Base-by-base conservation (phyloP, 2,329 filamentous ascomycete species). In the Colletotrichum sp. region DNA sequence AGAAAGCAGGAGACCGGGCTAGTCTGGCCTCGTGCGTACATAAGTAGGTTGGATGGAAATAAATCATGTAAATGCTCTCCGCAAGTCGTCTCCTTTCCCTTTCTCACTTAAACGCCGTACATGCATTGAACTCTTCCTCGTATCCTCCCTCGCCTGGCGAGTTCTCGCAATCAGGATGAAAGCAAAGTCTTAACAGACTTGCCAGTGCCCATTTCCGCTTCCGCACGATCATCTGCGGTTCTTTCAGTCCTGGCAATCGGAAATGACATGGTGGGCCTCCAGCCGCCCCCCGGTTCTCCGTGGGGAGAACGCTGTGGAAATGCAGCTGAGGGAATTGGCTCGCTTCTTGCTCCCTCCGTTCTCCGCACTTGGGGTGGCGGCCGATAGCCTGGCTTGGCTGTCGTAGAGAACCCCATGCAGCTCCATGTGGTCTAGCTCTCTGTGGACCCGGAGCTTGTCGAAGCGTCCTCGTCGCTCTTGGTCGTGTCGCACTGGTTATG, bases 41-140 rank as follows among this genome's bases (percentile, higher is more conserved):
- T 28, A 28, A 60, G 30, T 59, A 28, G 65, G 21, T 59, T 68
- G 59, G 34, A 30, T 68, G 32, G 24, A 36, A 64, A n/a, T 49
- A 68, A 34, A 69, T 73, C 44, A 68, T 63, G 70, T 72, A 52
- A 69, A 73, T 76, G 32, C 49, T 60, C 36, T 44, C 28, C 39
- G 16, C 34, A 59, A 44, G 49, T 60, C 59, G 59, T 49, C 57
- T 59, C 63, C 34, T 60, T 44, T 32, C 57, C 34, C 16, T 44
- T 30, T 34, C 18, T 49, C 49, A n/a, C 21, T 68, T 34, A 18
- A 74, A 76, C 70, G 64, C 74, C 59, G 18, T 64, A 65, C 64
- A 76, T 76, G 74, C 65, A 70, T 36, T 57, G 55, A 39, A 34
- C 18, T 32, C 59, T 44, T 24, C 62, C 36, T 64, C 34, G 7